Evolutionary conservation across 345 rosid species (phyloP).

Genomic region (Lepidium didymum): DNA sequence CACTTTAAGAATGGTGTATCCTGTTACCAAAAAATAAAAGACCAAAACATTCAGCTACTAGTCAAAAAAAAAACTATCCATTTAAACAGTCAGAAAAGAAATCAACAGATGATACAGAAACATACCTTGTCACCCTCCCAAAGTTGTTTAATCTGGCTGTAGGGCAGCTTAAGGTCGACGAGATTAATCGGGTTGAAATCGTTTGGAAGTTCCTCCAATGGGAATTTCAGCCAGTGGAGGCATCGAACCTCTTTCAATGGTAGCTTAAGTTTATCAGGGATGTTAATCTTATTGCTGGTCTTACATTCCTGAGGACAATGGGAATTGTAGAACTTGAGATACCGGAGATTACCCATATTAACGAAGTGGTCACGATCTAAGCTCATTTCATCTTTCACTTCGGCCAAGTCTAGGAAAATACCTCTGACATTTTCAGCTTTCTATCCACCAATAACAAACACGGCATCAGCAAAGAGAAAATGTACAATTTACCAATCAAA

Average conservation of each 20-base stretch:
- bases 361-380: neutral
- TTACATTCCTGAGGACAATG: neutral
- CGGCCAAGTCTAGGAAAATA: constrained; percentile 11
- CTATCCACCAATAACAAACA: neutral
- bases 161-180: neutral
- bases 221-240: constrained; percentile 20
- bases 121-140: constrained; percentile 24
- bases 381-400: neutral
- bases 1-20: neutral
- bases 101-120: neutral
- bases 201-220: constrained; percentile 13
- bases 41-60: neutral
- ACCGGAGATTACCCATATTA: constrained; percentile 19
- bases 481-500: neutral
- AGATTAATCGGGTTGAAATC: neutral
- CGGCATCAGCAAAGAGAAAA: neutral
- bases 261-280: constrained; percentile 1
- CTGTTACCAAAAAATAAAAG: neutral
- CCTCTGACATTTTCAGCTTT: constrained; percentile 4
- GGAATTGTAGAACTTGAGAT: constrained; percentile 18
- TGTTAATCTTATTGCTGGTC: neutral
- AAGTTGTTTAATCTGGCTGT: constrained; percentile 10
- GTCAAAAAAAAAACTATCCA: neutral
- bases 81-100: neutral
- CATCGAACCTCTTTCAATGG: constrained; percentile 8